phyloP scores from a whole-genome alignment of 2,329 filamentous ascomycete genomes.

The Metarhizium brunneum region DNA sequence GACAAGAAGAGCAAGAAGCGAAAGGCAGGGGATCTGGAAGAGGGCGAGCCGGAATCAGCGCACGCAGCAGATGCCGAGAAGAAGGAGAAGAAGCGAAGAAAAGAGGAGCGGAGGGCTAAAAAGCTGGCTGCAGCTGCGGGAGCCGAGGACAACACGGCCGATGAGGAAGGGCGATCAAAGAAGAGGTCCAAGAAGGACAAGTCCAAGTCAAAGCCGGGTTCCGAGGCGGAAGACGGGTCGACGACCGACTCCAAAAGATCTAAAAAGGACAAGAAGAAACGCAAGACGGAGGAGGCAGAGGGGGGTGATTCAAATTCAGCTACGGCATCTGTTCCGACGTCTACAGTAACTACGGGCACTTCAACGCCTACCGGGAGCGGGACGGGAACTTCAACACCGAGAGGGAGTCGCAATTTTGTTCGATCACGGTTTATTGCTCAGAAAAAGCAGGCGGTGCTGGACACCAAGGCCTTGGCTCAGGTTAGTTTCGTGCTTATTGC shows the following conservation, averaged over 20 bases:
- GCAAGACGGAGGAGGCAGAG: constrained; percentile 32
- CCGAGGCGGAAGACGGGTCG: constrained; percentile 12
- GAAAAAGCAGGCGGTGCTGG: constrained; percentile 75
- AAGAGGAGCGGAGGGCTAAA: constrained; percentile 27
- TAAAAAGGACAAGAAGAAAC: constrained; percentile 37
- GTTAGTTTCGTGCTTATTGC: constrained; percentile 33
- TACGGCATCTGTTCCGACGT: constrained; percentile 11
- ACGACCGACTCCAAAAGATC: constrained; percentile 23
- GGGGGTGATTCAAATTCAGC: constrained; percentile 11
- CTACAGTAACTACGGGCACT: constrained; percentile 22
- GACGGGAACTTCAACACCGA: constrained; percentile 36
- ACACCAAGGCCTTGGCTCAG: constrained; percentile 78
- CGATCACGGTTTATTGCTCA: constrained; percentile 78
- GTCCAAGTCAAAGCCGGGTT: constrained; percentile 11
- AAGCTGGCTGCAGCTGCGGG: constrained; percentile 9
- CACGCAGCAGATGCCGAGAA: constrained; percentile 14
- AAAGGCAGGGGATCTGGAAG: constrained; percentile 32
- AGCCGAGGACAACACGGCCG: constrained; percentile 11
- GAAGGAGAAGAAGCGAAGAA: constrained; percentile 27
- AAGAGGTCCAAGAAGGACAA: constrained; percentile 25
- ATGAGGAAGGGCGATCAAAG: constrained; percentile 25
- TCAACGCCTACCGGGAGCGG: constrained; percentile 31
- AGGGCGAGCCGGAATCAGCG: constrained; percentile 9
- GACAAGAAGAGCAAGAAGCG: constrained; percentile 41
- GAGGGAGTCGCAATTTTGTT: constrained; percentile 58